Evolutionary conservation across 768 basidiomycete genomes (phyloP), one percentile per base, ranked within the genome.

Genomic region (Mycena floridula): DNA sequence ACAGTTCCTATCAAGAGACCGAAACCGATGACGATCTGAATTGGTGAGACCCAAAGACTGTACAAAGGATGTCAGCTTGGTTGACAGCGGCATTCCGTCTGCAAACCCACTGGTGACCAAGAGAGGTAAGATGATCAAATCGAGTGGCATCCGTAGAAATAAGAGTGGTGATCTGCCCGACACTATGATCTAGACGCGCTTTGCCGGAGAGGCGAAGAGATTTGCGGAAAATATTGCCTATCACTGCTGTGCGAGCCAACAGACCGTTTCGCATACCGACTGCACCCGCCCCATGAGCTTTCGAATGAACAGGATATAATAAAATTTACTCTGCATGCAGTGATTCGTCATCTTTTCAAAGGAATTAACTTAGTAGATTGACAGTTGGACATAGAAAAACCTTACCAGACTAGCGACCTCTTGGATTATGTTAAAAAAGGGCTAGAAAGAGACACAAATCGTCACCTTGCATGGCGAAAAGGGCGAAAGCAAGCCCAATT

Each of bases 91-190:
- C n/a, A n/a, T n/a, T n/a, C n/a, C n/a, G n/a, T n/a, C n/a, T n/a
- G 2, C 7, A 26, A 22, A 46, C 49, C 11, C 20, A 50, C 49
- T 42, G 32, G 27, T 50, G 49, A 3, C 36, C 38, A 18, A 43
- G 71, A 6, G 56, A 66, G n/a, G 64, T 59, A 52, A 76, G 69
- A 13, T 62, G 50, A 47, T 82, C 82, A 20, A 84, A 56, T 37
- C 77, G 72, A 5, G 72, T 70, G 0, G 79, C 62, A 54, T 88
- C 85, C 11, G 77, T 72, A 1, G 80, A 79, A 6, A 86, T 81
- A 68, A 86, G 75, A 0, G 82, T 87, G 8, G 77, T 83, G 40
- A 85, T 78, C 54, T 82, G 69, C 0, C 85, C 85, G 32, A 77
- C 76, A 16, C 70, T 76, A 54, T 84, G 80, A 35, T 77, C 67